phyloP scores from a whole-genome alignment of 768 basidiomycete genomes.

The Epithele typhae region DNA sequence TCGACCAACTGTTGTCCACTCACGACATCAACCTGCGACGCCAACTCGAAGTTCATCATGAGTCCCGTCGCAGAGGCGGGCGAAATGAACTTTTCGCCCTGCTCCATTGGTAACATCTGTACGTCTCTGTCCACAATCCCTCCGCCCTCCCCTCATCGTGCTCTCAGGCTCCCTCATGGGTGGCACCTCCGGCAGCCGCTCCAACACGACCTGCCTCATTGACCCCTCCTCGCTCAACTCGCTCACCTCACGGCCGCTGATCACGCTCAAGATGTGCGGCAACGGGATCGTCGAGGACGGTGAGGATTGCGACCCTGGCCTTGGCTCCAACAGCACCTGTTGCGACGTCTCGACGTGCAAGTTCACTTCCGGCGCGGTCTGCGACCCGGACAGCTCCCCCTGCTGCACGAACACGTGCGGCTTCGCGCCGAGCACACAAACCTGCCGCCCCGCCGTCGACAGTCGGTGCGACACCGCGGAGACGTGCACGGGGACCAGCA shows the following conservation, averaged over 20 bases:
- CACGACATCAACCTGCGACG: slow-evolving; percentile 52
- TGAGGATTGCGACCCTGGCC: slow-evolving; percentile 86
- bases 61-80: slow-evolving; percentile 63
- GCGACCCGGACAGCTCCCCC: slow-evolving; percentile 70
- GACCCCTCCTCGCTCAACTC: slow-evolving; percentile 41
- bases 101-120: slow-evolving; percentile 86
- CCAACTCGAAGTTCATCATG: slow-evolving; percentile 75
- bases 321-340: slow-evolving; percentile 55
- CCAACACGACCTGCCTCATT: slow-evolving; percentile 66
- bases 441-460: slow-evolving; percentile 71
- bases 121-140: slow-evolving; percentile 23
- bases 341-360: slow-evolving; percentile 76
- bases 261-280: slow-evolving; percentile 72
- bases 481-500: slow-evolving; percentile 70
- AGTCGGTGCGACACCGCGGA: slow-evolving; percentile 65
- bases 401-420: slow-evolving; percentile 72
- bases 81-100: slow-evolving; percentile 72
- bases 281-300: slow-evolving; percentile 81
- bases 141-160: background rate
- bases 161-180: slow-evolving; percentile 58
- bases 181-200: slow-evolving; percentile 35
- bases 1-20: slow-evolving; percentile 62
- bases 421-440: slow-evolving; percentile 61
- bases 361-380: slow-evolving; percentile 65
- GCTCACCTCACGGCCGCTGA: slow-evolving; percentile 32